These are phyloP conservation scores for Grosmannia penicillata DNA, from an alignment of 2,329 filamentous ascomycete genomes.

Conservation along the genomic window DNA sequence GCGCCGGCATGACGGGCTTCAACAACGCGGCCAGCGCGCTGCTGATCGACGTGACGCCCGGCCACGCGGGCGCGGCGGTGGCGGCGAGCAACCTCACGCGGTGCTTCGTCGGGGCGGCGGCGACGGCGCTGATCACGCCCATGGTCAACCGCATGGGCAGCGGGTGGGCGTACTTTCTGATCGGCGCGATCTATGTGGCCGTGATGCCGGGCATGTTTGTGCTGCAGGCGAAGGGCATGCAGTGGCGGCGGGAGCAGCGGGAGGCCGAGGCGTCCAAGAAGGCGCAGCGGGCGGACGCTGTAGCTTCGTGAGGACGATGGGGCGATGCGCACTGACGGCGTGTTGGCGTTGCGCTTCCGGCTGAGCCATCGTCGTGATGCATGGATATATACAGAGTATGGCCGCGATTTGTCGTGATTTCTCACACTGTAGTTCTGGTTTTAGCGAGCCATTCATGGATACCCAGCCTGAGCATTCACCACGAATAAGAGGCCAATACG, in stretches of 20 bases:
- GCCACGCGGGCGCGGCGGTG: constrained; percentile 35
- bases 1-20: constrained; percentile 35
- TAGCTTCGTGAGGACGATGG: no score
- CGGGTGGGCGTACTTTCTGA: constrained; percentile 36
- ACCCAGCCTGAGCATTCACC: no score
- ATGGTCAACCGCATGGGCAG: constrained; percentile 34
- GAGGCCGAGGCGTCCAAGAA: constrained; percentile 14
- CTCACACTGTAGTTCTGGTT: no score
- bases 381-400: no score
- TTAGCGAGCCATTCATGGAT: no score
- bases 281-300: constrained; percentile 4
- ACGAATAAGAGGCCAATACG: no score
- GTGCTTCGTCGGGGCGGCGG: constrained; percentile 38
- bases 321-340: no score
- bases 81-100: constrained; percentile 41
- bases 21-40: constrained; percentile 38
- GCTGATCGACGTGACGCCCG: constrained; percentile 40
- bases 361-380: no score
- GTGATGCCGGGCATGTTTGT: constrained; percentile 24
- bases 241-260: constrained; percentile 24
- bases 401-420: no score
- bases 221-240: constrained; percentile 26
- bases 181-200: constrained; percentile 26
- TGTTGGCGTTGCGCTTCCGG: no score
- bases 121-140: constrained; percentile 34